phyloP scores from a whole-genome alignment of 78 protist species.

The Dictyostelium intermedium region DNA sequence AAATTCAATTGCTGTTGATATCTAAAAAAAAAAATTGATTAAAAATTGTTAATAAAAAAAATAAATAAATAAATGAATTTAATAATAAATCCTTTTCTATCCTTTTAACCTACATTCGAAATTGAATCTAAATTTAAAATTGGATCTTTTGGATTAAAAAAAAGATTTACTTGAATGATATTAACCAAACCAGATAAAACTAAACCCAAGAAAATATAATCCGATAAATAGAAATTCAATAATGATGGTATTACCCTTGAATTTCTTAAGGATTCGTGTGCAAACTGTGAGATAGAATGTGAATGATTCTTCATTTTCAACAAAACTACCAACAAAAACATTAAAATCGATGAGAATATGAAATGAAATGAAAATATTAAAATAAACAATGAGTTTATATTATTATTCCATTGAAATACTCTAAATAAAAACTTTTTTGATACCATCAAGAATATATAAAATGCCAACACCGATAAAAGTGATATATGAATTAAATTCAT shows the following conservation, averaged over 20 bases:
- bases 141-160: constrained; percentile 50
- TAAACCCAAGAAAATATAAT: constrained; percentile 2
- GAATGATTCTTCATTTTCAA: background rate
- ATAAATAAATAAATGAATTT: background rate
- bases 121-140: constrained; percentile 24
- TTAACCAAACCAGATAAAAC: constrained; percentile 38
- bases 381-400: constrained; percentile 3
- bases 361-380: constrained; percentile 25
- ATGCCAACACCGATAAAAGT: constrained; percentile 2
- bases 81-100: background rate
- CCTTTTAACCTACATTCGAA: constrained; percentile 42
- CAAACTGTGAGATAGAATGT: background rate
- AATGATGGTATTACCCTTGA: background rate
- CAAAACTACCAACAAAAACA: constrained; percentile 1
- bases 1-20: constrained; percentile 45
- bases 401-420: constrained; percentile 25
- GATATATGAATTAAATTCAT: constrained; percentile 9
- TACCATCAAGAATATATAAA: constrained; percentile 25
- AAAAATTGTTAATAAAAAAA: background rate
- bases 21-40: background rate
- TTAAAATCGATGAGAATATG: constrained; percentile 10
- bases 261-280: background rate
- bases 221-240: background rate
- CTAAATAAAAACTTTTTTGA: constrained; percentile 27
- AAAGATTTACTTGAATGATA: background rate